phyloP scores from a whole-genome alignment of 306 rosid genomes.

The Geum urbanum region DNA sequence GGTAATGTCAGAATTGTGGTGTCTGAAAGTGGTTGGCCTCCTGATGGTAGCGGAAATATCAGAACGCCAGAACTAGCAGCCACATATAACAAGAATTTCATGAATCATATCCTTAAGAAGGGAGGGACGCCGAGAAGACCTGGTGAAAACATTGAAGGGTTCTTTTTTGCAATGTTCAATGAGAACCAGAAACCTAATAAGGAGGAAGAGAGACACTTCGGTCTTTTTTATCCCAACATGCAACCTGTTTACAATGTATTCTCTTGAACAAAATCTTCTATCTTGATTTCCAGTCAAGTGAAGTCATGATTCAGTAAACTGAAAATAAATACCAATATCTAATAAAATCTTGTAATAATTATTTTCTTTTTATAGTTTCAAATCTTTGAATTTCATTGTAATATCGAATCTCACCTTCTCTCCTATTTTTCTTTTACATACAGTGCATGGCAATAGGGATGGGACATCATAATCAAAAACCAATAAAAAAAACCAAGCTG shows the following conservation, averaged over 20 bases:
- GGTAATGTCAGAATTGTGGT: conserved; percentile 19
- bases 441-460: too few species aligned
- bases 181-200: conserved; percentile 30
- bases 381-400: too few species aligned
- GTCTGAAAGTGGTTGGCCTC: conserved; percentile 46
- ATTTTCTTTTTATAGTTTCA: too few species aligned
- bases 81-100: conserved; percentile 27
- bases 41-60: conserved; percentile 22
- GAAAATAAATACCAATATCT: too few species aligned
- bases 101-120: background rate
- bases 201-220: conserved; percentile 29
- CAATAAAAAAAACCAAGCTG: too few species aligned
- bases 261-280: too few species aligned
- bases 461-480: too few species aligned
- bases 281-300: too few species aligned
- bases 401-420: too few species aligned
- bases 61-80: conserved; percentile 19
- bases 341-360: too few species aligned
- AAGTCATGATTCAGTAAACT: too few species aligned
- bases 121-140: conserved; percentile 39
- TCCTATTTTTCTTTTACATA: too few species aligned
- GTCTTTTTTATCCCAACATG: conserved; percentile 28
- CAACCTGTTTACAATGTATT: conserved; percentile 32
- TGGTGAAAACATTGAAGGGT: conserved; percentile 22
- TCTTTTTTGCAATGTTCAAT: conserved; percentile 34